Percentiles rank a stretch among this genome's conserved stretches.
phyloP scores from a whole-genome alignment of 164 flowering plant genomes.

The Stephania japonica region DNA sequence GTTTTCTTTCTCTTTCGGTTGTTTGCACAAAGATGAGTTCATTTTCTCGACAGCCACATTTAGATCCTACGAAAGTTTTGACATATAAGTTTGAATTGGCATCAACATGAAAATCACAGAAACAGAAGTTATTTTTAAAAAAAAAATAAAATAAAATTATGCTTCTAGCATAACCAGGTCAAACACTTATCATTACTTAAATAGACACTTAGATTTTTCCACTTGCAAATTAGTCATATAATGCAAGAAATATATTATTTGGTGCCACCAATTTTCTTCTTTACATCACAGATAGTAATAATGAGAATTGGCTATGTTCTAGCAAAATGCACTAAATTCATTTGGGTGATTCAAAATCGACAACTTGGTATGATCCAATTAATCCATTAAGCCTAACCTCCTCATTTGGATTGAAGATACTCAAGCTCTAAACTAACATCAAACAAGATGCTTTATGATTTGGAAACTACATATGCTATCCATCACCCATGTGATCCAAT shows the following conservation, averaged over 20 bases:
- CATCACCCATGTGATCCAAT: too few relatives aligned
- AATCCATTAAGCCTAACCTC: background rate
- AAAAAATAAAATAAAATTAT: background rate
- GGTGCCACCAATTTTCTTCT: background rate
- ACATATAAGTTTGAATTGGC: background rate
- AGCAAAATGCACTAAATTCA: background rate
- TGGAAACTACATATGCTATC: too few relatives aligned
- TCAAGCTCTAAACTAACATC: too few relatives aligned
- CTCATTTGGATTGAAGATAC: background rate
- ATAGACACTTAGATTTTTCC: background rate
- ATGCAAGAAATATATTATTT: background rate
- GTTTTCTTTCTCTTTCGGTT: conserved; percentile 23
- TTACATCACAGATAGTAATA: background rate
- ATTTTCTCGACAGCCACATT: conserved; percentile 59
- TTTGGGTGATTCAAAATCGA: background rate
- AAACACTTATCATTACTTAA: background rate
- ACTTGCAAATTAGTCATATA: background rate
- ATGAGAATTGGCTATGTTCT: background rate
- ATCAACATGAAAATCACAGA: background rate
- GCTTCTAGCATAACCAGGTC: background rate
- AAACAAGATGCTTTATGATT: too few relatives aligned
- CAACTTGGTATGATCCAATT: background rate
- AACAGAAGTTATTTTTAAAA: background rate
- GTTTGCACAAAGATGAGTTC: conserved; percentile 35
- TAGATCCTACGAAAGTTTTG: conserved; percentile 45